Evolutionary conservation across 2,329 filamentous ascomycete genomes (phyloP).

Genomic region (Fusarium sp.): DNA sequence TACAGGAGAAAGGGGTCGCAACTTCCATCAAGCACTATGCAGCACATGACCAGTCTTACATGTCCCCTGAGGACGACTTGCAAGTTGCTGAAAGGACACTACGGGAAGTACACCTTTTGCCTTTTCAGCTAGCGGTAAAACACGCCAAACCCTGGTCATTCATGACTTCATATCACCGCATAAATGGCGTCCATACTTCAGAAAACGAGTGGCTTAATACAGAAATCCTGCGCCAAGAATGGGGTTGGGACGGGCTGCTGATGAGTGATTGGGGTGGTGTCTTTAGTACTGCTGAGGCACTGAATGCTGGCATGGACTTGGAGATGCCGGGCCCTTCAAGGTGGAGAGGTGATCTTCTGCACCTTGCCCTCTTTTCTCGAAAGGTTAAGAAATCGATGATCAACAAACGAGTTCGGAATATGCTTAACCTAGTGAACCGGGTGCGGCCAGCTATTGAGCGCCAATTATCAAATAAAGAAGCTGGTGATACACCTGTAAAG

Average conservation of each 20-base stretch:
- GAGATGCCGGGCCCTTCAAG: constrained; percentile 51
- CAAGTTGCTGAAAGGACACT: constrained; percentile 19
- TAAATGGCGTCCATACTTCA: constrained; percentile 55
- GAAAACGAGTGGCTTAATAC: constrained; percentile 25
- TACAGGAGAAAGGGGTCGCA: constrained; percentile 53
- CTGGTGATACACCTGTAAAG: too few species aligned
- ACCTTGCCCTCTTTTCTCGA: too few species aligned
- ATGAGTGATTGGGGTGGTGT: constrained; percentile 53
- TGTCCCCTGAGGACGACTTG: constrained; percentile 32
- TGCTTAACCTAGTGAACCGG: too few species aligned
- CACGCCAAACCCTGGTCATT: constrained; percentile 53
- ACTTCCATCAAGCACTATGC: constrained; percentile 57
- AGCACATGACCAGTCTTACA: constrained; percentile 52
- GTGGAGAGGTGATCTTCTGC: too few species aligned
- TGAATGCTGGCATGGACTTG: constrained; percentile 46
- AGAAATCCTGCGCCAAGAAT: constrained; percentile 53
- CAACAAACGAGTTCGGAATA: too few species aligned
- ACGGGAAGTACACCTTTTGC: constrained; percentile 45
- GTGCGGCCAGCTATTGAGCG: too few species aligned
- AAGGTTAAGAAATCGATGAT: too few species aligned
- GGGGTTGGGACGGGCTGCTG: constrained; percentile 51
- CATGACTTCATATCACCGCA: constrained; percentile 46
- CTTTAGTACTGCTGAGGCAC: constrained; percentile 43
- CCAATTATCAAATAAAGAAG: too few species aligned
- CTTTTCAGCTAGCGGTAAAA: constrained; percentile 53